A percentile compares a stretch with the other conserved stretches of the same genome.
Conservation (phyloP, 257 asterid genomes). For the Lantana camara region DNA sequence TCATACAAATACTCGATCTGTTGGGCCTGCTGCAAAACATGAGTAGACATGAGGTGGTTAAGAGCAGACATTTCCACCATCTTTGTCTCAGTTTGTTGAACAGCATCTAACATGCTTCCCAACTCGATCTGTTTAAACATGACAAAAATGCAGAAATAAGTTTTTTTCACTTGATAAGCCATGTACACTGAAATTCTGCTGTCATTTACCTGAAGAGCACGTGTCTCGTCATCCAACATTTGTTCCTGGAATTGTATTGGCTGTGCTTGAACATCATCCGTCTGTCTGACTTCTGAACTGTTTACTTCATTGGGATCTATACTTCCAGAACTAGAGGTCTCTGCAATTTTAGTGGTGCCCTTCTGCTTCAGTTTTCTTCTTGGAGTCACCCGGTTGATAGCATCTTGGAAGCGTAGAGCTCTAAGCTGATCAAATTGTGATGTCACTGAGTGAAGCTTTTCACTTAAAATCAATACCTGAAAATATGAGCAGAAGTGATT, state of each 20-base stretch:
- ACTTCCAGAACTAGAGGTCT: conserved; percentile 39
- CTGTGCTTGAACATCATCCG: conserved; percentile 50
- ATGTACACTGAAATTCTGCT: background rate
- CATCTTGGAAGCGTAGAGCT: conserved; percentile 95
- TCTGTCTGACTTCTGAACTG: conserved; percentile 46
- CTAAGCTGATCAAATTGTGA: conserved; percentile 88
- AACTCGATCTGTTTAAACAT: conserved; percentile 66
- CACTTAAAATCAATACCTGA: conserved; percentile 89
- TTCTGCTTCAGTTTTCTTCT: conserved; percentile 62
- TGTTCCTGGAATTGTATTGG: conserved; percentile 71
- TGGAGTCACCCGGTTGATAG: conserved; percentile 79
- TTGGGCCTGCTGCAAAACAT: conserved; percentile 88
- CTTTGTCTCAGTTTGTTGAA: conserved; percentile 84
- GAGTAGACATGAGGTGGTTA: conserved; percentile 96
- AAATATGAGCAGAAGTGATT: conserved; percentile 13
- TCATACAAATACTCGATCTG: conserved; percentile 86
- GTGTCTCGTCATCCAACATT: conserved; percentile 81
- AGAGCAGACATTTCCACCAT: conserved; percentile 96
- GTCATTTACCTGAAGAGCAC: conserved; percentile 70
- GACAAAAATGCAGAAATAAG: conserved; percentile 10
- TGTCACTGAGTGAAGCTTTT: conserved; percentile 85
- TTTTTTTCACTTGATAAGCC: background rate
- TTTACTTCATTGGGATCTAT: conserved; percentile 33
- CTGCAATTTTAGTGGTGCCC: conserved; percentile 34
- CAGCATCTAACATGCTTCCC: conserved; percentile 82